phyloP scores from a whole-genome alignment of 1,284 basidiomycete species.

The Tilletia setariae region DNA sequence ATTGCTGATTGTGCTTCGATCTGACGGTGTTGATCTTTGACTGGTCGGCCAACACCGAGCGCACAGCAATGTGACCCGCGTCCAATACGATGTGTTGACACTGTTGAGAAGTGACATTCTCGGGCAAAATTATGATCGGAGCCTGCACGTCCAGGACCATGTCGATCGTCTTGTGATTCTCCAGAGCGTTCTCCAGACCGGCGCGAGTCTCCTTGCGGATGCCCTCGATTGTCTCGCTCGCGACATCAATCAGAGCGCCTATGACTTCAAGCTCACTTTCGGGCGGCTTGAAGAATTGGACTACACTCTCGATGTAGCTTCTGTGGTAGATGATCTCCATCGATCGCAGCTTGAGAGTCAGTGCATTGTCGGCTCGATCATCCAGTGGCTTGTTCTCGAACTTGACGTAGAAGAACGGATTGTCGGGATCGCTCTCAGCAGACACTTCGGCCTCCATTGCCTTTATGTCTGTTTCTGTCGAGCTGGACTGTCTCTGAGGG shows the following conservation, averaged over 20 bases:
- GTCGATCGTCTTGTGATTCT: conserved; percentile 92
- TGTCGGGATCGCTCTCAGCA: conserved; percentile 39
- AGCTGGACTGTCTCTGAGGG: conserved; percentile 27
- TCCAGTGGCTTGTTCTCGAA: conserved; percentile 93
- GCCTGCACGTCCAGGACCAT: conserved; percentile 94
- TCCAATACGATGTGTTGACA: conserved; percentile 90
- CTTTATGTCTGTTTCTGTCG: conserved; percentile 31
- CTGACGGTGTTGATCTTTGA: conserved; percentile 74
- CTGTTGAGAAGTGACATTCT: conserved; percentile 69
- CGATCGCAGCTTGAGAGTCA: conserved; percentile 87
- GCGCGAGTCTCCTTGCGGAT: conserved; percentile 91
- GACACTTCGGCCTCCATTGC: conserved; percentile 44
- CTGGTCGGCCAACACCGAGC: conserved; percentile 85
- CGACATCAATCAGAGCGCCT: conserved; percentile 68
- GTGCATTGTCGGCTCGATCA: conserved; percentile 83
- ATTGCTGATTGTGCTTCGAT: conserved; percentile 79
- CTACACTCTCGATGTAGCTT: conserved; percentile 88
- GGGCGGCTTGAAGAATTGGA: conserved; percentile 90
- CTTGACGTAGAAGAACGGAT: conserved; percentile 88
- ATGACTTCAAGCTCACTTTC: conserved; percentile 93
- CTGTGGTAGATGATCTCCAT: conserved; percentile 97
- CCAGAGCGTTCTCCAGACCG: conserved; percentile 87
- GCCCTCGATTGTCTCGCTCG: conserved; percentile 90
- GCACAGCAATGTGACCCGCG: conserved; percentile 92
- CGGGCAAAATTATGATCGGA: conserved; percentile 94